phyloP scores from a whole-genome alignment of 2,329 filamentous ascomycete genomes.

The Endoconidiophora laricicola region DNA sequence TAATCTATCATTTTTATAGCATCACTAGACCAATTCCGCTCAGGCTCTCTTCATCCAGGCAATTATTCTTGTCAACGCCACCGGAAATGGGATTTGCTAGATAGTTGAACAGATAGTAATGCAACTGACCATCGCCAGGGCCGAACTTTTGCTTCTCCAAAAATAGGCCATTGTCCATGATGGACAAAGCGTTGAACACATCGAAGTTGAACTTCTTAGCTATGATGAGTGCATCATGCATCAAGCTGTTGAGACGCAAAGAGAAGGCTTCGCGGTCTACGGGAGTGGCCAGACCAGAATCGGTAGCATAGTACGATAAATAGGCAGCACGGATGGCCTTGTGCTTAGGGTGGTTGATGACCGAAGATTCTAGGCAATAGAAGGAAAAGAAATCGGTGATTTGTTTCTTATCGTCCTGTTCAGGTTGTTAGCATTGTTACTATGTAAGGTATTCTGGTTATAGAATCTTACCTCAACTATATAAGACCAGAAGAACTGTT shows the following conservation, averaged over 20 bases:
- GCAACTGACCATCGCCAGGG: constrained; percentile 79
- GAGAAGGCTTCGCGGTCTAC: constrained; percentile 46
- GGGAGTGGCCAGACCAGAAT: constrained; percentile 49
- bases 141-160: constrained; percentile 89
- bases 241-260: constrained; percentile 60
- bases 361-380: constrained; percentile 83
- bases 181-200: constrained; percentile 87
- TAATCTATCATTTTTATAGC: constrained; percentile 25
- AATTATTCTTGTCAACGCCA: constrained; percentile 65
- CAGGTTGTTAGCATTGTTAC: constrained; percentile 5
- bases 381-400: constrained; percentile 97
- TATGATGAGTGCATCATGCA: constrained; percentile 73
- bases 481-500: constrained; percentile 86
- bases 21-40: constrained; percentile 86
- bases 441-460: neutral
- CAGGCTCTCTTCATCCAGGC: constrained; percentile 57
- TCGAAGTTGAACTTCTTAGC: constrained; percentile 77
- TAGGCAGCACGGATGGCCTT: constrained; percentile 76
- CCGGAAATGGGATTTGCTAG: constrained; percentile 70
- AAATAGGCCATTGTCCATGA: constrained; percentile 90
- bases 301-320: constrained; percentile 90
- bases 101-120: constrained; percentile 98
- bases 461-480: constrained; percentile 53
- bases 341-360: constrained; percentile 69
- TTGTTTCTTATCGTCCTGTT: constrained; percentile 45